Conservation (phyloP, 1,284 basidiomycete species). For the Melampsora americana region DNA sequence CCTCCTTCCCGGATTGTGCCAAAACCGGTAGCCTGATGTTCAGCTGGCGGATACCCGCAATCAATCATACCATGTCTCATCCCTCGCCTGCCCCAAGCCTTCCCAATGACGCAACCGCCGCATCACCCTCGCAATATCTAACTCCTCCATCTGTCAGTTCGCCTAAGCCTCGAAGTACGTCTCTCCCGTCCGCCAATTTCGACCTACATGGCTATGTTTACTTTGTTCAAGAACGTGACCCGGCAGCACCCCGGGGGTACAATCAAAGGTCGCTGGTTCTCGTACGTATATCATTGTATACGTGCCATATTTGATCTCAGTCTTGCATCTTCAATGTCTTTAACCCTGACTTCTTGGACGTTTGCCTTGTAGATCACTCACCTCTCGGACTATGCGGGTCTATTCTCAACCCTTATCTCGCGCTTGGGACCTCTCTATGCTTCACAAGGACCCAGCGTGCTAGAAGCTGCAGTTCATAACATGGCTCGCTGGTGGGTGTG, state of each 20-base stretch:
- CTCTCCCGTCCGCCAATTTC: neutral
- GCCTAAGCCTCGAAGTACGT: neutral
- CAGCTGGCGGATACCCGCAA: conserved; percentile 51
- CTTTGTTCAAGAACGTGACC: conserved; percentile 52
- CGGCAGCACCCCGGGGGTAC: conserved; percentile 51
- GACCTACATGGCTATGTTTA: conserved; percentile 52
- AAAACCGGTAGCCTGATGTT: conserved; percentile 53
- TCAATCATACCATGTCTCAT: neutral
- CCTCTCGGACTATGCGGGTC: conserved; percentile 27
- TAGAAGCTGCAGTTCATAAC: conserved; percentile 11
- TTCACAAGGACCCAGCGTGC: conserved; percentile 11
- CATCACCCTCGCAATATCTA: neutral
- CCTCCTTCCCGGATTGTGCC: conserved; percentile 82
- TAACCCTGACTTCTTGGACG: neutral
- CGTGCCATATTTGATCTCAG: neutral
- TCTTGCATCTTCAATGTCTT: neutral
- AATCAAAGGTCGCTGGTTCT: conserved; percentile 47
- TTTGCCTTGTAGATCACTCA: conserved; percentile 24
- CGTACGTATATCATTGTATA: neutral
- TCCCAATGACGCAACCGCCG: neutral
- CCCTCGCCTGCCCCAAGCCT: neutral
- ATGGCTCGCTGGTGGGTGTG: conserved; percentile 18
- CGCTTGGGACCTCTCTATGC: conserved; percentile 20
- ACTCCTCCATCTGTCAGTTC: neutral
- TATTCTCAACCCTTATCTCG: conserved; percentile 27